Percentiles rank a stretch among this genome's conserved stretches.
Evolutionary conservation across 192 early-diverging fungal genomes (phyloP).

Genomic region (Jimgerdemannia lactiflua): DNA sequence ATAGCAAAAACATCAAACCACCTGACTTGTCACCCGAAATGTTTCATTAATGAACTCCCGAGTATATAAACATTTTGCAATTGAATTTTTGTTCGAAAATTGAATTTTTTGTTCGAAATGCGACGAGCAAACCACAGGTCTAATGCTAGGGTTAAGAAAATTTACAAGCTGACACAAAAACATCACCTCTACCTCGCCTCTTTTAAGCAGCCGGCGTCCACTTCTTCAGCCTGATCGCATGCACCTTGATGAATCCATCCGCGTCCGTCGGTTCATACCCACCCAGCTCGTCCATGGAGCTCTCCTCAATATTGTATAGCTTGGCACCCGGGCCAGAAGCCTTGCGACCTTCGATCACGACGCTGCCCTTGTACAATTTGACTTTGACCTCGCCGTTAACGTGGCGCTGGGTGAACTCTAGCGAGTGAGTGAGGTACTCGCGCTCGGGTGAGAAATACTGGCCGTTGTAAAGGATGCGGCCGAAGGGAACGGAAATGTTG

Average conservation of each 20-base stretch:
- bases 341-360: conserved; percentile 85
- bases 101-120: too few species aligned
- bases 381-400: conserved; percentile 93
- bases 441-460: conserved; percentile 97
- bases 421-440: conserved; percentile 81
- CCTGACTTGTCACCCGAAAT: too few species aligned
- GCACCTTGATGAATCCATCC: conserved; percentile 98
- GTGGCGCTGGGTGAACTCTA: conserved; percentile 78
- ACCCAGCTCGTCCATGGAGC: conserved; percentile 92
- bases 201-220: conserved; percentile 45
- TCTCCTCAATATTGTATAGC: conserved; percentile 94
- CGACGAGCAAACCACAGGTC: too few species aligned
- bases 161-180: background rate
- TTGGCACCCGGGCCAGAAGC: conserved; percentile 67
- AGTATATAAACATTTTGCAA: too few species aligned
- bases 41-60: too few species aligned
- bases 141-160: too few species aligned
- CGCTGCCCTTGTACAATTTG: conserved; percentile 96
- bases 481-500: conserved; percentile 78
- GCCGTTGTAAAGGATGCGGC: conserved; percentile 89
- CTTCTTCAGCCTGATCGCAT: conserved; percentile 93
- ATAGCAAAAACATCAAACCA: too few species aligned
- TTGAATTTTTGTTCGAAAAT: too few species aligned
- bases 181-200: background rate
- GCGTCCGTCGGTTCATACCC: conserved; percentile 92